Percentiles rank a stretch among this genome's conserved stretches.
Evolutionary conservation across 1,284 basidiomycete genomes (phyloP).

Genomic region (Porogramme epimiltina): DNA sequence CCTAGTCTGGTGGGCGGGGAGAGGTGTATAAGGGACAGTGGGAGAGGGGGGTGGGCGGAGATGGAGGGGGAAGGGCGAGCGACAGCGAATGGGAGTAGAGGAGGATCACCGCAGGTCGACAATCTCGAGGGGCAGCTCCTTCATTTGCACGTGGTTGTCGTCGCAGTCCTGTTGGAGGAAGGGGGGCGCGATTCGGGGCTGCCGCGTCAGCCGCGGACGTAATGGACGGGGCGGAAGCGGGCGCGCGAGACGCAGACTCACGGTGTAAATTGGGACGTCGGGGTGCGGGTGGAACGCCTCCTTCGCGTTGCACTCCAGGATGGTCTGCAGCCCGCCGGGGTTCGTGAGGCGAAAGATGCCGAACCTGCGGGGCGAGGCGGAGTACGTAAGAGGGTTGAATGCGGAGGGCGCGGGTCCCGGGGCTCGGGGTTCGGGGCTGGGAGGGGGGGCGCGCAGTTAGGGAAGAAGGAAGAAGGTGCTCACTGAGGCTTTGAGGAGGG

Average conservation of each 20-base stretch:
- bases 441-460: too few relatives aligned
- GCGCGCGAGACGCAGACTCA: too few relatives aligned
- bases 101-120: slow-evolving; percentile 59
- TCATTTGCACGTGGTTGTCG: slow-evolving; percentile 80
- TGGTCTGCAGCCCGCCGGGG: slow-evolving; percentile 75
- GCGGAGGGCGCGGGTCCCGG: too few relatives aligned
- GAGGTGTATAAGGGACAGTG: background rate
- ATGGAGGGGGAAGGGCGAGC: background rate
- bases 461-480: slow-evolving; percentile 24
- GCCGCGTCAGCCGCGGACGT: too few relatives aligned
- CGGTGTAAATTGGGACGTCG: slow-evolving; percentile 81
- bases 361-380: slow-evolving; percentile 48
- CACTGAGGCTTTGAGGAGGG: slow-evolving; percentile 78
- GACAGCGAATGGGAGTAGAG: background rate
- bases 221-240: background rate
- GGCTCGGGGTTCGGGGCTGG: too few relatives aligned
- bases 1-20: too few relatives aligned
- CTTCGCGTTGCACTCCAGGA: slow-evolving; percentile 66
- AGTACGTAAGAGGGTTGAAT: slow-evolving; percentile 5
- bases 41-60: background rate
- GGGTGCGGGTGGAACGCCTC: slow-evolving; percentile 86
- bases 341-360: slow-evolving; percentile 88
- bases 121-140: slow-evolving; percentile 68
- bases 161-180: slow-evolving; percentile 82
- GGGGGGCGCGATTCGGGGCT: too few relatives aligned